Conservation (phyloP, 495 filamentous ascomycete species). For the Neurospora discreta region DNA sequence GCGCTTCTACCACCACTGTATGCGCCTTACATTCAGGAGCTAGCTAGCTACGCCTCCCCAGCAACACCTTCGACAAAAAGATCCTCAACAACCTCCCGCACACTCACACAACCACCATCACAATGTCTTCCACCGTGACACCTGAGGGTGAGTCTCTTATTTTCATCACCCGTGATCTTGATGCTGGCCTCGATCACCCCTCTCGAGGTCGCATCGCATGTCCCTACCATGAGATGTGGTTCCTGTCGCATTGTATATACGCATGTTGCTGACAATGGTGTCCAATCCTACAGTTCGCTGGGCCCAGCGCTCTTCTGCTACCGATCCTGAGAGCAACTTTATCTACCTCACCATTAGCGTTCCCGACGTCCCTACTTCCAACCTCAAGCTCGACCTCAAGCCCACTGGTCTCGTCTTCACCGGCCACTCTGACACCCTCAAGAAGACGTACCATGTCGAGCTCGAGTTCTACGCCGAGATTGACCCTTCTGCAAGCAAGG, state of each 20-base stretch:
- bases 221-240: neutral
- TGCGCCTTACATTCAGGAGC: constrained; percentile 1
- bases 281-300: constrained; percentile 59
- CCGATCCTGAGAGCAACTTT: constrained; percentile 77
- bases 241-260: neutral
- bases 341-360: constrained; percentile 84
- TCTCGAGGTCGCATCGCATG: neutral
- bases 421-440: constrained; percentile 64
- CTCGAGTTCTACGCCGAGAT: constrained; percentile 91
- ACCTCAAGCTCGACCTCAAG: constrained; percentile 70
- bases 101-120: neutral
- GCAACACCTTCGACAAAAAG: neutral
- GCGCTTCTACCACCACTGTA: neutral
- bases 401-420: constrained; percentile 67
- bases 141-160: constrained; percentile 18
- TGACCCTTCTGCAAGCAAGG: constrained; percentile 68
- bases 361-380: constrained; percentile 59
- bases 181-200: neutral
- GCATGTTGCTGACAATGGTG: neutral
- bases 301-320: constrained; percentile 85
- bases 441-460: constrained; percentile 73
- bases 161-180: neutral
- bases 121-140: constrained; percentile 19
- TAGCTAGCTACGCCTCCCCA: constrained; percentile 18
- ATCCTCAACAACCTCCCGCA: neutral